phyloP scores from a whole-genome alignment of 1,139 yeast species.

The Yamadazyma sp. region DNA sequence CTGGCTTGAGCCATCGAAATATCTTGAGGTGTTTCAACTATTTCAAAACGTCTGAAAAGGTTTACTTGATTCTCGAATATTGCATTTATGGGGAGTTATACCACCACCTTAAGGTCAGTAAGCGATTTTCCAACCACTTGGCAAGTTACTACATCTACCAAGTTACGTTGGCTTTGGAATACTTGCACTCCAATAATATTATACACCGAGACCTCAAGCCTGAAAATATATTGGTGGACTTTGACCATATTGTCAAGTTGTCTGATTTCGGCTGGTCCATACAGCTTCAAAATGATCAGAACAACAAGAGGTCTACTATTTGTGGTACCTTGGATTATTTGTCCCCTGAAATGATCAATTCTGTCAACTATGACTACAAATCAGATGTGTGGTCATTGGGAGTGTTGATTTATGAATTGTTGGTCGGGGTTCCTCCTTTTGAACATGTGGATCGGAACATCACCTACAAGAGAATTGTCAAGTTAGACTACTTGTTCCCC shows the following conservation, averaged over 20 bases:
- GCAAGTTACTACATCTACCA: slow-evolving; percentile 84
- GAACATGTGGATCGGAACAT: slow-evolving; percentile 74
- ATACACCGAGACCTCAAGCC: slow-evolving; percentile 94
- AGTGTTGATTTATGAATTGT: slow-evolving; percentile 76
- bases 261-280: slow-evolving; percentile 99
- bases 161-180: slow-evolving; percentile 74
- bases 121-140: slow-evolving; percentile 65
- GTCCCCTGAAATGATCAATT: slow-evolving; percentile 94
- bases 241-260: slow-evolving; percentile 70
- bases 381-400: slow-evolving; percentile 97
- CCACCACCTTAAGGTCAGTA: slow-evolving; percentile 58
- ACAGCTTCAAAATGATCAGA: slow-evolving; percentile 11
- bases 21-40: slow-evolving; percentile 81
- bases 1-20: slow-evolving; percentile 72
- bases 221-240: slow-evolving; percentile 78
- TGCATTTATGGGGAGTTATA: slow-evolving; percentile 87
- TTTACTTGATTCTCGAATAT: slow-evolving; percentile 81
- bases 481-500: slow-evolving; percentile 76
- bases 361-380: slow-evolving; percentile 70
- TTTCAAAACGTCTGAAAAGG: slow-evolving; percentile 77
- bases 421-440: slow-evolving; percentile 90
- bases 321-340: slow-evolving; percentile 95
- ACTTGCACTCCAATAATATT: slow-evolving; percentile 74
- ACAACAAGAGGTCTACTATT: slow-evolving; percentile 64
- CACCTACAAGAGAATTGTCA: slow-evolving; percentile 77